Evolutionary conservation across 106 monocot species (phyloP).

Genomic region (Ottelia alismoides): DNA sequence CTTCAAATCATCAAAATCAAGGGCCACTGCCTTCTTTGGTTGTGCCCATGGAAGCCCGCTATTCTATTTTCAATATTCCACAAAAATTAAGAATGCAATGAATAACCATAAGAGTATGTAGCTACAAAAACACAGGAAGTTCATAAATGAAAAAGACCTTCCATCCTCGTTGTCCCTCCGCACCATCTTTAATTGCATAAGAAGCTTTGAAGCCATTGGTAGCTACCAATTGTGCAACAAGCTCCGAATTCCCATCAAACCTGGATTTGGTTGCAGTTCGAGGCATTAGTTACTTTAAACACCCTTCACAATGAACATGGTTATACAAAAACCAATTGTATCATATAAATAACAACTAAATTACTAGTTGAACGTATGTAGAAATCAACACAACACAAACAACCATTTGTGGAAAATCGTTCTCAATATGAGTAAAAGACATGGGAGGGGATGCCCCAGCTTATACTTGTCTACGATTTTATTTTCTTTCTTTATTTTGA

Average conservation of each 20-base stretch:
- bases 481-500: too few species aligned
- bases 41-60: slow-evolving; percentile 76
- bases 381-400: too few species aligned
- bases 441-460: too few species aligned
- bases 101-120: neutral
- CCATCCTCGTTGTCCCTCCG: slow-evolving; percentile 89
- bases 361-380: too few species aligned
- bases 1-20: slow-evolving; percentile 50
- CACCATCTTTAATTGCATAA: slow-evolving; percentile 88
- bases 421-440: too few species aligned
- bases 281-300: slow-evolving; percentile 1
- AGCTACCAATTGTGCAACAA: slow-evolving; percentile 77
- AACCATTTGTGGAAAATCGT: too few species aligned
- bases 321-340: too few species aligned
- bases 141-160: slow-evolving; percentile 24
- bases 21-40: slow-evolving; percentile 43
- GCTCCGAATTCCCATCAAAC: slow-evolving; percentile 89
- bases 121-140: neutral
- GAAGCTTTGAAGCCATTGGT: slow-evolving; percentile 89
- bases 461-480: too few species aligned
- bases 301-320: too few species aligned
- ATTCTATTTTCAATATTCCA: slow-evolving; percentile 54
- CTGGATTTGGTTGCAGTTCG: slow-evolving; percentile 23
- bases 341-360: too few species aligned
- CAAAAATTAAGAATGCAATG: neutral